Base-by-base conservation (phyloP, 2,329 filamentous ascomycete genomes). In the Basipetospora chlamydospora region DNA sequence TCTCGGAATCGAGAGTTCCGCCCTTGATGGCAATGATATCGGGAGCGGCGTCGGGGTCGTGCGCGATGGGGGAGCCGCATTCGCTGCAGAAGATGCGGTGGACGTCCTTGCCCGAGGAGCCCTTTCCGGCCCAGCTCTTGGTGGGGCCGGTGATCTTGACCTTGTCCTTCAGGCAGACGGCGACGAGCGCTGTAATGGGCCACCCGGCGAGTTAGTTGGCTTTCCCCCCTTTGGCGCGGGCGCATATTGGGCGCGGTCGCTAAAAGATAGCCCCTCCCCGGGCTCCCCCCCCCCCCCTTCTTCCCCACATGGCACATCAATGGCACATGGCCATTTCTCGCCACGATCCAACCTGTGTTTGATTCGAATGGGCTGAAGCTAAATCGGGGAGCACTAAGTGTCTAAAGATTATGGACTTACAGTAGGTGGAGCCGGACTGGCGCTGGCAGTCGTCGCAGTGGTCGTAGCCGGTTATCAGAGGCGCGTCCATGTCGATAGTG, bases 361-460 rank as follows among this genome's bases (percentile, higher is more conserved):
- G n/a, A n/a, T n/a, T n/a, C n/a, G n/a, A n/a, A n/a, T n/a, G n/a
- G n/a, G n/a, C n/a, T n/a, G n/a, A n/a, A n/a, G n/a, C n/a, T n/a
- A n/a, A n/a, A n/a, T n/a, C n/a, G n/a, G n/a, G n/a, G n/a, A n/a
- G n/a, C n/a, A n/a, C n/a, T n/a, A n/a, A n/a, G n/a, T n/a, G n/a
- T n/a, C n/a, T n/a, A n/a, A n/a, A n/a, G n/a, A n/a, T n/a, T 23
- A 23, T 23, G 11, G 33, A 51, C 67, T 43, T 56, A 75, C 71
- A 80, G 56, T 80, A 80, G 40, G 76, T 78, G 13, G 73, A 79
- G 44, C 76, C 76, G 35, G 59, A 69, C 59, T 80, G 76, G 50
- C 76, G 73, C 58, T 80, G 76, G 66, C 76, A 80, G 58, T 80
- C 76, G 50, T 80, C 76, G 49, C 76, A 80, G 63, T 80, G 76